Conservation (phyloP, 2,329 filamentous ascomycete species). For the Hypoxylon sp. region DNA sequence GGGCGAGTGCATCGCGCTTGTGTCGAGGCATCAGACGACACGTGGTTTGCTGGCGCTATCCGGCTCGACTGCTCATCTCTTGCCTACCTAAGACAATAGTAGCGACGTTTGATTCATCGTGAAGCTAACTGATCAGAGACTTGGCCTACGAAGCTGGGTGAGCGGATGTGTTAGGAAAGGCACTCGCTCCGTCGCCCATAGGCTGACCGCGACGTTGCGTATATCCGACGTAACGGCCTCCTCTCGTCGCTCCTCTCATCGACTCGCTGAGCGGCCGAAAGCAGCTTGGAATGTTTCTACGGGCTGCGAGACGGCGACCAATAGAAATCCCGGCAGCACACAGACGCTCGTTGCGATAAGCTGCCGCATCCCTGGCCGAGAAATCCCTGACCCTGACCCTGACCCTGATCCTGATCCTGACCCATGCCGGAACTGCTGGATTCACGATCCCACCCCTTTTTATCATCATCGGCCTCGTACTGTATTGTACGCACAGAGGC, state of each 20-base stretch:
- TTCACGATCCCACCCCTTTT: constrained; percentile 30
- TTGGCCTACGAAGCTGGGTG: background rate
- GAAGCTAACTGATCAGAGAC: background rate
- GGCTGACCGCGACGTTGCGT: constrained; percentile 27
- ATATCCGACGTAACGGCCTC: constrained; percentile 29
- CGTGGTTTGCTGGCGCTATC: constrained; percentile 9
- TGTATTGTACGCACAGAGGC: constrained; percentile 15
- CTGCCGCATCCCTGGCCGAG: constrained; percentile 30
- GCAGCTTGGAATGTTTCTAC: constrained; percentile 22
- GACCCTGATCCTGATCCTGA: no score
- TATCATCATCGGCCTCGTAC: constrained; percentile 19
- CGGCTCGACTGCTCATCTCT: background rate
- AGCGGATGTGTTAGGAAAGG: constrained; percentile 19
- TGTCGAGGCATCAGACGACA: constrained; percentile 9
- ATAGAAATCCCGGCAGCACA: constrained; percentile 30
- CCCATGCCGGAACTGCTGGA: constrained; percentile 21
- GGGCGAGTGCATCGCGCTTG: constrained; percentile 1
- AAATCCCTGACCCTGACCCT: no score
- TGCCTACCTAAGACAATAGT: background rate
- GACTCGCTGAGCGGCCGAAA: constrained; percentile 23
- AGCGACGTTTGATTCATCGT: background rate
- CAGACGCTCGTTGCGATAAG: constrained; percentile 32
- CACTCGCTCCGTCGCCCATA: no score
- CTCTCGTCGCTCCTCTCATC: no score
- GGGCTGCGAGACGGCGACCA: constrained; percentile 25